Percentiles rank a stretch among this genome's conserved stretches.
Evolutionary conservation across 2,329 filamentous ascomycete species (phyloP).

Genomic region (Diaporthe caulivora): DNA sequence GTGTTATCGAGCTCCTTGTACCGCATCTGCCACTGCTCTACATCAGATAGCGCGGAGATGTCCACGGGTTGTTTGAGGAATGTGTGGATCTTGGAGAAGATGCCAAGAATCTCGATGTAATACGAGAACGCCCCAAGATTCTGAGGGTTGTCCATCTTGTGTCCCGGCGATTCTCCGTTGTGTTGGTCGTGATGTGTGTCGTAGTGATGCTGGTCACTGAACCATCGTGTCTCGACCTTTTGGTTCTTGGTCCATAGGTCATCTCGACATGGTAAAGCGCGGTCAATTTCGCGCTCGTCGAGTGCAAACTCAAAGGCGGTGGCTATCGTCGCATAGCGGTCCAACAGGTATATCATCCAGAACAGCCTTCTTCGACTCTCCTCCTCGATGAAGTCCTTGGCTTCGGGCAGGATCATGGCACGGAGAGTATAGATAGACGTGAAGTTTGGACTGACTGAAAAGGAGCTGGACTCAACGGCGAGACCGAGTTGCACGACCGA

Average conservation of each 20-base stretch:
- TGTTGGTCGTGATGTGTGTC: constrained; percentile 36
- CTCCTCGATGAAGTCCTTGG: constrained; percentile 89
- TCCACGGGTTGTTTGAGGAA: constrained; percentile 92
- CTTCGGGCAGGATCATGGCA: constrained; percentile 86
- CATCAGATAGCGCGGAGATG: constrained; percentile 85
- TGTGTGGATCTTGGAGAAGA: constrained; percentile 87
- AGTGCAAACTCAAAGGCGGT: constrained; percentile 94
- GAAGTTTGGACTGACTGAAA: constrained; percentile 81
- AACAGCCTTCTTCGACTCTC: constrained; percentile 87
- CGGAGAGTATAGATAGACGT: constrained; percentile 90
- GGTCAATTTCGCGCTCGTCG: constrained; percentile 90
- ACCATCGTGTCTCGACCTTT: constrained; percentile 87
- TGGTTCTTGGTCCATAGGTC: constrained; percentile 88
- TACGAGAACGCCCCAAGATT: constrained; percentile 90
- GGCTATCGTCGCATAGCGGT: constrained; percentile 89
- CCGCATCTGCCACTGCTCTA: constrained; percentile 89
- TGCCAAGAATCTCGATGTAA: constrained; percentile 90
- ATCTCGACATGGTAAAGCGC: constrained; percentile 87
- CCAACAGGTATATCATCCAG: constrained; percentile 94
- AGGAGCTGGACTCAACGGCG: constrained; percentile 84
- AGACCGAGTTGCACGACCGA: constrained; percentile 90
- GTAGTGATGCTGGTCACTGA: constrained; percentile 56
- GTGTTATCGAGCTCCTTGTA: constrained; percentile 88
- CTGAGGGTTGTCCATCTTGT: constrained; percentile 77
- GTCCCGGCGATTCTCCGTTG: constrained; percentile 61